phyloP scores from a whole-genome alignment of 495 filamentous ascomycete species.

The Aspergillus homomorphus region DNA sequence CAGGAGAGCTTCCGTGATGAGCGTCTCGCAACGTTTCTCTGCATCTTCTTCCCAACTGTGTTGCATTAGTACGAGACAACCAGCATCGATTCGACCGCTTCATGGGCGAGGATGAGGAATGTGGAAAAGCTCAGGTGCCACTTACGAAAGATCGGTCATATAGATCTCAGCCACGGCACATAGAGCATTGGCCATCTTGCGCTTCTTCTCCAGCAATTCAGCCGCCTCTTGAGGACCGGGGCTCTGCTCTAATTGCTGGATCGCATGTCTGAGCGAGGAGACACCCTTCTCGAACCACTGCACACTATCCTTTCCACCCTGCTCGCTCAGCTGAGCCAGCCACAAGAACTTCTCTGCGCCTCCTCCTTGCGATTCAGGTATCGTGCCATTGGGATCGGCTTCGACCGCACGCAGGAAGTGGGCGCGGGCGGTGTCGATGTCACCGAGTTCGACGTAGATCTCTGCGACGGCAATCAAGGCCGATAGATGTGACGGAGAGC shows the following conservation, averaged over 20 bases:
- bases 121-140: slow-evolving; percentile 5
- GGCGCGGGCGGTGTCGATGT: slow-evolving; percentile 64
- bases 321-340: slow-evolving; percentile 87
- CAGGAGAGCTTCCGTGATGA: slow-evolving; percentile 82
- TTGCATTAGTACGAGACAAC: slow-evolving; percentile 13
- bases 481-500: slow-evolving; percentile 48
- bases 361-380: slow-evolving; percentile 61
- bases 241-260: slow-evolving; percentile 51
- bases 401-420: slow-evolving; percentile 68
- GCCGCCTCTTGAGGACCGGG: slow-evolving; percentile 39
- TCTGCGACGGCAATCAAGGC: slow-evolving; percentile 79
- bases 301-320: slow-evolving; percentile 81
- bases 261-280: slow-evolving; percentile 60
- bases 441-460: slow-evolving; percentile 80
- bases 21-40: slow-evolving; percentile 75
- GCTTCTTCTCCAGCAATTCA: slow-evolving; percentile 62
- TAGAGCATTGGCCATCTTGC: slow-evolving; percentile 77
- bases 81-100: not conserved
- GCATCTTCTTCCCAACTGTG: slow-evolving; percentile 81
- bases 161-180: slow-evolving; percentile 92
- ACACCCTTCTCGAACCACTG: slow-evolving; percentile 85
- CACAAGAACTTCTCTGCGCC: slow-evolving; percentile 95
- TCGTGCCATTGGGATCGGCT: slow-evolving; percentile 67
- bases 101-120: not conserved
- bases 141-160: slow-evolving; percentile 87